phyloP scores from a whole-genome alignment of 2,329 filamentous ascomycete species.

The Tolypocladium pustulatum region DNA sequence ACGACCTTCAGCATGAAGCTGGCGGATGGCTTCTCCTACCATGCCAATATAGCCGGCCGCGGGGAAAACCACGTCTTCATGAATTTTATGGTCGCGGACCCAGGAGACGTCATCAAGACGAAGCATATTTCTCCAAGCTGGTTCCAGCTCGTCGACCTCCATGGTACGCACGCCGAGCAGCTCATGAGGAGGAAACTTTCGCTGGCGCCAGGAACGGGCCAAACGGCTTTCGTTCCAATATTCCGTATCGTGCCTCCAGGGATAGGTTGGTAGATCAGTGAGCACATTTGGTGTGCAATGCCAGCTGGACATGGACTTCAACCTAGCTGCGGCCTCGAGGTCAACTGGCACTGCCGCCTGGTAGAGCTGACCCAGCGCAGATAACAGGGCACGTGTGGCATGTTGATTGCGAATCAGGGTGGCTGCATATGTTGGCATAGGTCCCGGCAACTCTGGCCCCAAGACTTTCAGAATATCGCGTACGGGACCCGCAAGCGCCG shows the following conservation, averaged over 20 bases:
- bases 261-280: background rate
- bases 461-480: slow-evolving; percentile 6
- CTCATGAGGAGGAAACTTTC: background rate
- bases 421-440: background rate
- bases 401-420: background rate
- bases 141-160: slow-evolving; percentile 6
- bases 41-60: slow-evolving; percentile 25
- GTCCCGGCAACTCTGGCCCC: background rate
- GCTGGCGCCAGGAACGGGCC: slow-evolving; percentile 1
- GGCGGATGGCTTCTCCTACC: slow-evolving; percentile 11
- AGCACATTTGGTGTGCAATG: background rate
- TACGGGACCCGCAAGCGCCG: slow-evolving; percentile 7
- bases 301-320: background rate
- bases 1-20: slow-evolving; percentile 2
- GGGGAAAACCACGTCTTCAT: slow-evolving; percentile 29
- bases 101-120: slow-evolving; percentile 20
- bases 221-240: background rate
- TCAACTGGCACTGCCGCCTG: background rate
- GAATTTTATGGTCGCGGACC: slow-evolving; percentile 30
- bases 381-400: background rate
- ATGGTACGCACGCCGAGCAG: slow-evolving; percentile 8
- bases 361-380: background rate
- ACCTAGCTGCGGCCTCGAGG: background rate
- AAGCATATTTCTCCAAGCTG: slow-evolving; percentile 12
- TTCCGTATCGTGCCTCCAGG: background rate